These are phyloP conservation scores for Pittosporum tobira DNA, from an alignment of 129 eudicot species.

Conservation along the genomic window DNA sequence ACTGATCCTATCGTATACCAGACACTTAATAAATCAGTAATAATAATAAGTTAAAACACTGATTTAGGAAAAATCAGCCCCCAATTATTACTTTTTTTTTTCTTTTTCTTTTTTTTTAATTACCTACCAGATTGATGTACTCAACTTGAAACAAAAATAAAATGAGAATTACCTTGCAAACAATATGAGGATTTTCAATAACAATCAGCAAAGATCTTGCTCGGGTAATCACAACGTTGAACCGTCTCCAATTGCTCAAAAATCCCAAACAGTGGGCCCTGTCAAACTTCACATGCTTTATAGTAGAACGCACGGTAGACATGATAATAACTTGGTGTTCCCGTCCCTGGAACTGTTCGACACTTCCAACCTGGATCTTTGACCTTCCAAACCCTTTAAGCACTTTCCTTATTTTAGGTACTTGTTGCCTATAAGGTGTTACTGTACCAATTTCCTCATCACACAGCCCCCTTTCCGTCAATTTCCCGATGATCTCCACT, in stretches of 20 bases:
- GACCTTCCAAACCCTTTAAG: constrained; percentile 45
- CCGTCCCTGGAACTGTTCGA: constrained; percentile 89
- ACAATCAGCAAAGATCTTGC: constrained; percentile 71
- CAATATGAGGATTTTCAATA: constrained; percentile 82
- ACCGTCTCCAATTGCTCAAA: constrained; percentile 80
- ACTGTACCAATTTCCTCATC: constrained; percentile 66
- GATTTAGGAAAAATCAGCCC: too few relatives aligned
- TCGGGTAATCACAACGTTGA: constrained; percentile 82
- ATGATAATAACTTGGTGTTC: constrained; percentile 65
- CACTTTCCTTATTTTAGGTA: constrained; percentile 48
- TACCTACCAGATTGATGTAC: too few relatives aligned
- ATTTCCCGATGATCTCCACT: constrained; percentile 40
- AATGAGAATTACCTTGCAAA: constrained; percentile 65
- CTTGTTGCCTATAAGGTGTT: constrained; percentile 88
- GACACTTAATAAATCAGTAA: not conserved
- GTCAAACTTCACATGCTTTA: constrained; percentile 70
- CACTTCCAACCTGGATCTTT: constrained; percentile 70
- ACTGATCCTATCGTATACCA: constrained; percentile 4
- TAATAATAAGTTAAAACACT: not conserved
- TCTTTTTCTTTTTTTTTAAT: too few relatives aligned
- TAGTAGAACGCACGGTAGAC: constrained; percentile 82
- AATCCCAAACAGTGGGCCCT: constrained; percentile 71
- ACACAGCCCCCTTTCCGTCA: constrained; percentile 39
- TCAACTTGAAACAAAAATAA: not conserved
- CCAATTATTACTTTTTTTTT: too few relatives aligned